A percentile compares a stretch with the other conserved stretches of the same genome.
phyloP scores from a whole-genome alignment of 1,139 yeast genomes.

The Arxiozyma heterogenica region DNA sequence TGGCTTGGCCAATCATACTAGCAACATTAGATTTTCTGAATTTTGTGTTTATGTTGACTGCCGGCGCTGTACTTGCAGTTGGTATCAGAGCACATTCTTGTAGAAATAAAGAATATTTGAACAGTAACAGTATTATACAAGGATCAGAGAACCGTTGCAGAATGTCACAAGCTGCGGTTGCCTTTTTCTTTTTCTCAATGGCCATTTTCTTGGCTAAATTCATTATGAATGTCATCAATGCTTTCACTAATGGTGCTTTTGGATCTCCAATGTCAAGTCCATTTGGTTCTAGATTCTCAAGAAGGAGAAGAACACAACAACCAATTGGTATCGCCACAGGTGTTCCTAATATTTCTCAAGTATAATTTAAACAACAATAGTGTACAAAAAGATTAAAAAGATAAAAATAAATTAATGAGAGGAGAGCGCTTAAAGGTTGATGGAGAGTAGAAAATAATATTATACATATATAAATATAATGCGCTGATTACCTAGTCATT shows the following conservation, averaged over 20 bases:
- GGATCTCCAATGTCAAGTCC: conserved; percentile 34
- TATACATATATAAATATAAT: no score
- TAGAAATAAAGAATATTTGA: conserved; percentile 53
- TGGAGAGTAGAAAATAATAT: no score
- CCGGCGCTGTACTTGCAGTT: conserved; percentile 89
- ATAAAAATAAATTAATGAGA: no score
- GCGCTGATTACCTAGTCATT: no score
- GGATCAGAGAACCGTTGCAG: conserved; percentile 82
- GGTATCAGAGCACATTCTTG: conserved; percentile 84
- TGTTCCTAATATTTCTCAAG: conserved; percentile 83
- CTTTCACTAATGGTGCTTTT: conserved; percentile 66
- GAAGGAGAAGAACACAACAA: conserved; percentile 46
- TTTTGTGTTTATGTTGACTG: conserved; percentile 86
- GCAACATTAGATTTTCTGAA: conserved; percentile 75
- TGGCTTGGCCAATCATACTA: conserved; percentile 81
- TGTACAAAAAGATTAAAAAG: no score
- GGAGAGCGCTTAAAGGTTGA: no score
- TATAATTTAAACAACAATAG: conserved; percentile 33
- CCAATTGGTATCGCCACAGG: conserved; percentile 33
- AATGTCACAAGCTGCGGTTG: conserved; percentile 85
- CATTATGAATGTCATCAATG: conserved; percentile 49
- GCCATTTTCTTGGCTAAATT: conserved; percentile 64
- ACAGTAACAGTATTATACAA: conserved; percentile 58
- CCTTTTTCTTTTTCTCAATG: conserved; percentile 84
- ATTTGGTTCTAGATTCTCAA: conserved; percentile 7